Evolutionary conservation across 345 rosid species (phyloP).

Genomic region (Eucalyptus pauciflora): DNA sequence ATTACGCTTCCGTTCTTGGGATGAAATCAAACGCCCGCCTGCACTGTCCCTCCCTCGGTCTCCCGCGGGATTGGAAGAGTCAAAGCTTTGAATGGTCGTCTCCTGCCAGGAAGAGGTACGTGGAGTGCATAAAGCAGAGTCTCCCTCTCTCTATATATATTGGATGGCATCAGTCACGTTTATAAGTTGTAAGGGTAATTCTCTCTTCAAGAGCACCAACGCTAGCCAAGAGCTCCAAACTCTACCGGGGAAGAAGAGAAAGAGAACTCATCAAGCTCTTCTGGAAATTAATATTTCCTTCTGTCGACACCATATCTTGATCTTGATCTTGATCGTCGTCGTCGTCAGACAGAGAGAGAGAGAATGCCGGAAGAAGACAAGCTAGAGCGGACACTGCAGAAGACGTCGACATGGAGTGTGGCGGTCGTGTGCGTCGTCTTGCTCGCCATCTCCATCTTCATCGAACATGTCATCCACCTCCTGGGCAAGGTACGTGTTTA

Average conservation of each 20-base stretch:
- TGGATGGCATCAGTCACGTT: not conserved
- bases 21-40: not conserved
- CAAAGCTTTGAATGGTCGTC: not conserved
- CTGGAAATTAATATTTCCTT: not conserved
- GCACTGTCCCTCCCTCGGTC: not conserved
- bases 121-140: not conserved
- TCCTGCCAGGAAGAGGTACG: not conserved
- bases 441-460: conserved; percentile 54
- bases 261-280: not conserved
- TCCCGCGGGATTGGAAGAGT: not conserved
- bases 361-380: not conserved
- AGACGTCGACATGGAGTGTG: conserved; percentile 92
- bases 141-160: not conserved
- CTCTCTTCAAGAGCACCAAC: not conserved
- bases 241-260: not conserved
- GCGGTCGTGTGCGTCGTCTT: conserved; percentile 71
- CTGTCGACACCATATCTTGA: not conserved
- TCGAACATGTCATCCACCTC: conserved; percentile 57
- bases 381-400: conserved; percentile 28
- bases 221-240: not conserved
- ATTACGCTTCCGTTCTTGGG: not conserved
- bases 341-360: not conserved
- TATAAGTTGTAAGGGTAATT: not conserved
- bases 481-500: not conserved
- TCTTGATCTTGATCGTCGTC: not conserved